Percentiles rank a stretch among this genome's conserved stretches.
Evolutionary conservation across 176 grass and related monocot genomes (phyloP).

Genomic region (Cocos nucifera): DNA sequence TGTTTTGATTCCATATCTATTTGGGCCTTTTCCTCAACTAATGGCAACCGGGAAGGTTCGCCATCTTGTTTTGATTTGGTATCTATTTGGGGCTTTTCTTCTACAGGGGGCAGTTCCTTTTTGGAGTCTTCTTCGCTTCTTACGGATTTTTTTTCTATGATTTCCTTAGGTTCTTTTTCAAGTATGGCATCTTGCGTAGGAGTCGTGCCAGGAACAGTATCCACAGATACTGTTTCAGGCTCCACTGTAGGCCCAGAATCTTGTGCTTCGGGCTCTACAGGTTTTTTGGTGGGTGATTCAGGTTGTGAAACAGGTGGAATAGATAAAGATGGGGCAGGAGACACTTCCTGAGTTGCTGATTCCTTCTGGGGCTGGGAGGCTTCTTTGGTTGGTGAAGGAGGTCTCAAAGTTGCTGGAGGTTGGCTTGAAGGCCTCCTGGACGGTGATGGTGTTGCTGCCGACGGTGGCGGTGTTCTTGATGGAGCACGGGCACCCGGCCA

Average conservation of each 20-base stretch:
- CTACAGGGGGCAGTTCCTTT: neutral
- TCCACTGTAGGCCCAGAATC: neutral
- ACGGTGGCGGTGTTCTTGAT: no score
- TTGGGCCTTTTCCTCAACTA: no score
- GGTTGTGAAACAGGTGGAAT: neutral
- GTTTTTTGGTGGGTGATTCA: slow-evolving; percentile 1
- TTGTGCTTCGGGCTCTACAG: slow-evolving; percentile 1
- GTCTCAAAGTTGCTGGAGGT: neutral
- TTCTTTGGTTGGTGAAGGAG: neutral
- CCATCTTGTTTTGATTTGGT: neutral
- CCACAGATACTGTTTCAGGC: slow-evolving; percentile 7
- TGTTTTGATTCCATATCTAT: no score
- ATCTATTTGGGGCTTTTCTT: slow-evolving; percentile 2
- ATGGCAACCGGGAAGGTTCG: no score
- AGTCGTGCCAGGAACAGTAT: slow-evolving; percentile 4
- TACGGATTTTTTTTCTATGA: no score
- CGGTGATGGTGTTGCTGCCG: slow-evolving; percentile 9
- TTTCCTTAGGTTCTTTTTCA: neutral
- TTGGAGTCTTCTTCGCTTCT: neutral
- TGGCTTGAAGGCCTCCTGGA: slow-evolving; percentile 13
- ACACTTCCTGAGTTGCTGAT: slow-evolving; percentile 11
- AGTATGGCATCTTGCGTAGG: slow-evolving; percentile 4
- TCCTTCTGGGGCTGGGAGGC: neutral
- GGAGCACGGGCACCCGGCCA: no score
- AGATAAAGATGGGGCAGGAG: neutral